A percentile compares a stretch with the other conserved stretches of the same genome.
Conservation (phyloP, 495 filamentous ascomycete species). For the Aspergillus cavernicola region DNA sequence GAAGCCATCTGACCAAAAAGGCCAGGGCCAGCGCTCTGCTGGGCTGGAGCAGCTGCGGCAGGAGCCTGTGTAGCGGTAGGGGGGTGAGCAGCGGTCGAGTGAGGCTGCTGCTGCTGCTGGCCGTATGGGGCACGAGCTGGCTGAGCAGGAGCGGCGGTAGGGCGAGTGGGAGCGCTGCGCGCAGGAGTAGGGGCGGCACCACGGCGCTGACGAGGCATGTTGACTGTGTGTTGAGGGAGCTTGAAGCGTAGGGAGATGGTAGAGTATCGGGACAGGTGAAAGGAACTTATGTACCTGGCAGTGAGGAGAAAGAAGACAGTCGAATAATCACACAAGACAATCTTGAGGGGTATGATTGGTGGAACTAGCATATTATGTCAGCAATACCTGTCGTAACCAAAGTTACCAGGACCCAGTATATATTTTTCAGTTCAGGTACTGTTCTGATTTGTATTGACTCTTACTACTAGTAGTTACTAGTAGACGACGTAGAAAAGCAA, state of each 20-base stretch:
- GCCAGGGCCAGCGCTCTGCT: conserved; percentile 62
- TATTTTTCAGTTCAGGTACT: no score
- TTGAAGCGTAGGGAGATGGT: background rate
- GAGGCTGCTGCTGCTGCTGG: conserved; percentile 41
- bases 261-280: background rate
- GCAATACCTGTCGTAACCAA: conserved; percentile 1
- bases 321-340: conserved; percentile 13
- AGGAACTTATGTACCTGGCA: conserved; percentile 10
- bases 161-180: conserved; percentile 62
- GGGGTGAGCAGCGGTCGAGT: conserved; percentile 63
- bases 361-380: conserved; percentile 6
- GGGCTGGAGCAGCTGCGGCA: conserved; percentile 36
- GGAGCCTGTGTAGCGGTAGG: conserved; percentile 43
- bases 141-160: conserved; percentile 59
- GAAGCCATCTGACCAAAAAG: conserved; percentile 84
- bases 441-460: no score
- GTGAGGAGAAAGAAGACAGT: conserved; percentile 12
- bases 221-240: conserved; percentile 26
- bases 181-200: conserved; percentile 52
- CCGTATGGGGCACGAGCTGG: conserved; percentile 52
- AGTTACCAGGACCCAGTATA: no score
- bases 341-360: conserved; percentile 22
- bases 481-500: no score
- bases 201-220: conserved; percentile 78
- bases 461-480: no score